A percentile compares a stretch with the other conserved stretches of the same genome.
Conservation (phyloP, 495 filamentous ascomycete species). For the Aspergillus hancockii region DNA sequence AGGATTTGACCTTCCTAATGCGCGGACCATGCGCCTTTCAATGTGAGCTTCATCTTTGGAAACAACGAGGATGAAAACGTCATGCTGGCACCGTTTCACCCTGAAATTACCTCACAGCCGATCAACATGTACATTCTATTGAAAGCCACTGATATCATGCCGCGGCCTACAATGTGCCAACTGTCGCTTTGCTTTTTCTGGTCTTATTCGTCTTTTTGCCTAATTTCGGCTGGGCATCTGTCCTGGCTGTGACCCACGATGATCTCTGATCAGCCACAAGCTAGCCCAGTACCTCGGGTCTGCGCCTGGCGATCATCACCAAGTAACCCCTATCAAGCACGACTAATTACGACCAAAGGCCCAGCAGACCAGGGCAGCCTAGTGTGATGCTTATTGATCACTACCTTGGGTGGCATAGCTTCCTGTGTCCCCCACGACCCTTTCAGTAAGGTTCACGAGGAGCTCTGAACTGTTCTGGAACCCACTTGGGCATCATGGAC, state of each 20-base stretch:
- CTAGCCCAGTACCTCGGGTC: not conserved
- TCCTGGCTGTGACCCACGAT: not conserved
- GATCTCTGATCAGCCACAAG: not conserved
- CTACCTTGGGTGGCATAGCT: not conserved
- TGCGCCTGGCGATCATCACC: not conserved
- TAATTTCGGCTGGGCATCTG: not conserved
- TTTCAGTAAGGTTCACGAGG: not conserved
- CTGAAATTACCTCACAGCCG: not conserved
- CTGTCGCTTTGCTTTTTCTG: not conserved
- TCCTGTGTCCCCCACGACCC: not conserved
- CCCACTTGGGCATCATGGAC: not conserved
- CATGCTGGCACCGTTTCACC: not conserved
- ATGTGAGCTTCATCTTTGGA: not conserved
- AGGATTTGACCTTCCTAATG: not conserved
- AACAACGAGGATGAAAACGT: not conserved
- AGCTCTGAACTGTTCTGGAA: not conserved
- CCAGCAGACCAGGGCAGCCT: not conserved
- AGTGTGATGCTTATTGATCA: not conserved
- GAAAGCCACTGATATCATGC: not conserved
- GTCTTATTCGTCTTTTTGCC: not conserved
- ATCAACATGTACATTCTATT: not conserved
- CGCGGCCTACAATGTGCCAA: not conserved
- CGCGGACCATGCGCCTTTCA: not conserved
- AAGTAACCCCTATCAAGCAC: not conserved
- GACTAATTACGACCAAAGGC: not conserved